phyloP scores from a whole-genome alignment of 768 basidiomycete genomes.

The Phlebiopsis flavidoalba region DNA sequence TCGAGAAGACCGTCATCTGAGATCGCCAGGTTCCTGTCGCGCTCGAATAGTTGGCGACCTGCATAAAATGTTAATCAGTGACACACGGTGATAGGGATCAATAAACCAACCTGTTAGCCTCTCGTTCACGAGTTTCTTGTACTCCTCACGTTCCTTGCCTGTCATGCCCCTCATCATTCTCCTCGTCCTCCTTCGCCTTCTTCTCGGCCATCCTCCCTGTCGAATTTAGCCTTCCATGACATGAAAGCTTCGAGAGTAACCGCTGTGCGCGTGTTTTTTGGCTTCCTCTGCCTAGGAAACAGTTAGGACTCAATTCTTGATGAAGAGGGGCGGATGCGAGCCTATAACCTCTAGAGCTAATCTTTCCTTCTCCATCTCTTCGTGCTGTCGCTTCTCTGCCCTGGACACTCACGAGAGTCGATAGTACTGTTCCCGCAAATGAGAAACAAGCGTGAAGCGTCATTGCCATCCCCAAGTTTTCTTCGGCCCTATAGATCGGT shows the following conservation, averaged over 20 bases:
- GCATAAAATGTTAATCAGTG: constrained; percentile 6
- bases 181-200: constrained; percentile 73
- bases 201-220: constrained; percentile 56
- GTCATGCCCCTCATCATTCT: constrained; percentile 62
- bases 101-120: constrained; percentile 63
- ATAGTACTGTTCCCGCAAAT: constrained; percentile 76
- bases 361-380: constrained; percentile 71
- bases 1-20: constrained; percentile 81
- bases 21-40: constrained; percentile 58
- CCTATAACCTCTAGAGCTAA: constrained; percentile 72
- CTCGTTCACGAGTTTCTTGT: constrained; percentile 48
- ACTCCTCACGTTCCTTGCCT: constrained; percentile 83
- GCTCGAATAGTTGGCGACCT: constrained; percentile 94
- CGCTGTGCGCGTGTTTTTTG: constrained; percentile 84
- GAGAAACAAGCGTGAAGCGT: constrained; percentile 90
- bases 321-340: not conserved
- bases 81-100: constrained; percentile 2
- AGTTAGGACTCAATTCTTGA: not conserved
- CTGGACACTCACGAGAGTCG: constrained; percentile 56
- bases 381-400: constrained; percentile 47
- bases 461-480: constrained; percentile 95
- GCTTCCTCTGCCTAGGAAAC: constrained; percentile 73
- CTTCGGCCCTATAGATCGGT: constrained; percentile 54
- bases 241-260: constrained; percentile 81
- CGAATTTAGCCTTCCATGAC: constrained; percentile 76